Evolutionary conservation across 768 basidiomycete species (phyloP).

Genomic region (Boletus reticulatus): DNA sequence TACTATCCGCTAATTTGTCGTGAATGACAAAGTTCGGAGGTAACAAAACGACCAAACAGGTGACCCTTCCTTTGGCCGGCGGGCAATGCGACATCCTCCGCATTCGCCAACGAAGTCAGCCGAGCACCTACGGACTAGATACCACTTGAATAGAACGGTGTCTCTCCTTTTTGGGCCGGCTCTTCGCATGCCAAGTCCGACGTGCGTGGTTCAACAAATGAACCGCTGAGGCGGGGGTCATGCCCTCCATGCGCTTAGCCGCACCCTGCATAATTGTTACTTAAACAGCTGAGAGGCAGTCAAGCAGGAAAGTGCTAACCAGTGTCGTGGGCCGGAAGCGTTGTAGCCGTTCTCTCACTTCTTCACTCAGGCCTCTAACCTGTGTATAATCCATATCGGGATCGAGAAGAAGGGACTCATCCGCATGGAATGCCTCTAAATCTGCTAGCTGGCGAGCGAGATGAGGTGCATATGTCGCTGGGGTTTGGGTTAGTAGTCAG

Average conservation of each 20-base stretch:
- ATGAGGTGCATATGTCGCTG: constrained; percentile 63
- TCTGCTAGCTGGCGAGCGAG: constrained; percentile 74
- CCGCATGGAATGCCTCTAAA: constrained; percentile 67
- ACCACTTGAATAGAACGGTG: neutral
- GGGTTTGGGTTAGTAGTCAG: neutral
- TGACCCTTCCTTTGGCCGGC: neutral
- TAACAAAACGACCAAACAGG: neutral
- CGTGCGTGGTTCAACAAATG: constrained; percentile 63
- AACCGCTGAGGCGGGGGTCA: constrained; percentile 80
- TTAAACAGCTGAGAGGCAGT: neutral
- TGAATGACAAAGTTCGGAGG: neutral
- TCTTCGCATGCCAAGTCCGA: constrained; percentile 28
- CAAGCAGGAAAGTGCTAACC: constrained; percentile 31
- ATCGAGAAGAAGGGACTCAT: constrained; percentile 71
- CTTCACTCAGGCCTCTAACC: constrained; percentile 70
- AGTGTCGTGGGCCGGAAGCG: constrained; percentile 66
- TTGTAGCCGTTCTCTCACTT: constrained; percentile 66
- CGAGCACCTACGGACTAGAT: neutral
- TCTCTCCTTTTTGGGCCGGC: neutral
- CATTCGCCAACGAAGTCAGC: neutral
- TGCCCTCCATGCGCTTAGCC: constrained; percentile 90
- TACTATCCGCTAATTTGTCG: neutral
- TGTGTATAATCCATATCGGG: constrained; percentile 65
- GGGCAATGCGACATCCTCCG: neutral
- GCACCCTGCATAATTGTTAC: constrained; percentile 64